Conservation (phyloP, 106 monocot species). For the Phalaenopsis aphrodite region DNA sequence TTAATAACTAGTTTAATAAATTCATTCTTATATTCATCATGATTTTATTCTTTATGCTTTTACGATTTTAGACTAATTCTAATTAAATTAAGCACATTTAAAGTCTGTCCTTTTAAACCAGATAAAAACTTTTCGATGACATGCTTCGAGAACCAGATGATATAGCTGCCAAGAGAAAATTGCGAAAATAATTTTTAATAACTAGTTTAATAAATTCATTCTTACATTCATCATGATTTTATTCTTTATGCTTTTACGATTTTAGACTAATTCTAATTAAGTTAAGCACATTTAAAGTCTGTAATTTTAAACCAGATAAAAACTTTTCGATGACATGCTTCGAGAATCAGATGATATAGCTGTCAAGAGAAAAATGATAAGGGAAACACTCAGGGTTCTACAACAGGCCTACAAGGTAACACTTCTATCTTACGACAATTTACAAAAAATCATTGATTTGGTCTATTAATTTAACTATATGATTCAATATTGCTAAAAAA, state of each 20-base stretch:
- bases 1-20: background rate
- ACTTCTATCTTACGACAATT: background rate
- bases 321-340: too few species aligned
- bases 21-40: background rate
- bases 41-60: background rate
- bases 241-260: background rate
- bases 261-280: too few species aligned
- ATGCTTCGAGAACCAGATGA: conserved; percentile 72
- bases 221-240: too few species aligned
- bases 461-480: too few species aligned
- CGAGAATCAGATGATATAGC: too few species aligned
- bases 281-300: too few species aligned
- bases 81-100: background rate
- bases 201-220: too few species aligned
- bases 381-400: conserved; percentile 50
- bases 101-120: conserved; percentile 6
- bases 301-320: too few species aligned
- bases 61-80: background rate
- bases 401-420: conserved; percentile 62
- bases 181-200: too few species aligned
- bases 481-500: too few species aligned
- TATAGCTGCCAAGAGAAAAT: conserved; percentile 45
- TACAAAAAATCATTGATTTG: background rate
- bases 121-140: conserved; percentile 62
- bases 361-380: conserved; percentile 46